Evolutionary conservation across 441 rosid species (phyloP).

Genomic region (Iberis amara): DNA sequence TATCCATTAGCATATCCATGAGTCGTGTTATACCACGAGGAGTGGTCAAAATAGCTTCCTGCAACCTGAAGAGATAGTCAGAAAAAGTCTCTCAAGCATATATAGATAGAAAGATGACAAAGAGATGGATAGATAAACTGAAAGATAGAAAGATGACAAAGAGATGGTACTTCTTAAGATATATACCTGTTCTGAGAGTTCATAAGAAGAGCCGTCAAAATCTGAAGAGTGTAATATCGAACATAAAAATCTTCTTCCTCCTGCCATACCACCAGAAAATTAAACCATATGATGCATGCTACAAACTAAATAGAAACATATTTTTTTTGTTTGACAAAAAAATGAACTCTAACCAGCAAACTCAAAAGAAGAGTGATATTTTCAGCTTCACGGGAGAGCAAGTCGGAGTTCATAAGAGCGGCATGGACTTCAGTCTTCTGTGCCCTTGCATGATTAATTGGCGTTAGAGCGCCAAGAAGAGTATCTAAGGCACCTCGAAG

Average conservation of each 20-base stretch:
- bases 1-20: conserved; percentile 99
- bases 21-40: conserved; percentile 97
- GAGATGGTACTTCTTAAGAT: conserved; percentile 5
- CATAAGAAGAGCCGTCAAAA: conserved; percentile 86
- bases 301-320: not conserved
- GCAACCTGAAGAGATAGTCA: conserved; percentile 75
- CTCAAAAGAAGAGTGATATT: conserved; percentile 86
- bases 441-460: conserved; percentile 71
- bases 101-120: conserved; percentile 15
- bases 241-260: conserved; percentile 94
- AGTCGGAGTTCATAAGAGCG: conserved; percentile 91
- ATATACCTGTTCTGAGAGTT: conserved; percentile 84
- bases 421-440: conserved; percentile 73
- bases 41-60: conserved; percentile 94
- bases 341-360: conserved; percentile 56
- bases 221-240: conserved; percentile 90
- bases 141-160: conserved; percentile 7
- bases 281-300: conserved; percentile 3
- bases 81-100: conserved; percentile 34
- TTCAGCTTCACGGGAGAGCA: conserved; percentile 88
- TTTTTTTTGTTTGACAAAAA: not conserved
- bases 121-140: not conserved
- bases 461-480: conserved; percentile 82
- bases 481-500: conserved; percentile 93
- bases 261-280: conserved; percentile 39